These are phyloP conservation scores for Starmerella stellata DNA, from an alignment of 805 yeast genomes.

Conservation along the genomic window DNA sequence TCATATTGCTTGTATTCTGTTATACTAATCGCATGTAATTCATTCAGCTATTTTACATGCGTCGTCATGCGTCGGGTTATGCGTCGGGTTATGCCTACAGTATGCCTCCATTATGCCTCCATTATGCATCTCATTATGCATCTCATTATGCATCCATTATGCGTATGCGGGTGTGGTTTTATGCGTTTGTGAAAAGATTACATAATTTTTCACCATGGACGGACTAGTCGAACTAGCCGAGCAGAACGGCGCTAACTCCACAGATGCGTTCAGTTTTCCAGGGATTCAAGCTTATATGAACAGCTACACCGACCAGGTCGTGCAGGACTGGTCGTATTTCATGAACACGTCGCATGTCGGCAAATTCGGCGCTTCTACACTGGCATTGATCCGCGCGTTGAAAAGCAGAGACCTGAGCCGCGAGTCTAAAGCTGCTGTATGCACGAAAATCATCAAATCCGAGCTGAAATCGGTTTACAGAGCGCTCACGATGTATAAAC, in stretches of 20 bases:
- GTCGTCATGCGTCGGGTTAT: too few relatives aligned
- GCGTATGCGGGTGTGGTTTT: background rate
- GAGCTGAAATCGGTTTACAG: conserved; percentile 51
- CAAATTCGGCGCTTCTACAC: conserved; percentile 11
- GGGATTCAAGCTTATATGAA: conserved; percentile 2
- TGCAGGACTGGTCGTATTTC: conserved; percentile 18
- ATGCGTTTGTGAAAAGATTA: background rate
- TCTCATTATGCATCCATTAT: too few relatives aligned
- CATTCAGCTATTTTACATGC: too few relatives aligned
- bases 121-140: too few relatives aligned
- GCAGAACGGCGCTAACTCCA: background rate
- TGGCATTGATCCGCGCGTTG: conserved; percentile 7
- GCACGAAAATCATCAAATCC: conserved; percentile 36
- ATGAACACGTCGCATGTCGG: conserved; percentile 16
- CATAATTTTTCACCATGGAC: background rate
- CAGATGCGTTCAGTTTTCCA: background rate
- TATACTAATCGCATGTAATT: too few relatives aligned
- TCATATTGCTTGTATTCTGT: too few relatives aligned
- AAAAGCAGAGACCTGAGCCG: conserved; percentile 1
- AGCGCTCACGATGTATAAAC: conserved; percentile 40
- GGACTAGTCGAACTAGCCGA: background rate
- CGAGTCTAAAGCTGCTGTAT: conserved; percentile 20
- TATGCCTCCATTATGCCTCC: too few relatives aligned
- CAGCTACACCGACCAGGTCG: conserved; percentile 4
- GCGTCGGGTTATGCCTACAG: too few relatives aligned